Evolutionary conservation across 805 yeast species (phyloP).

Genomic region (Myxozyma mucilagina): DNA sequence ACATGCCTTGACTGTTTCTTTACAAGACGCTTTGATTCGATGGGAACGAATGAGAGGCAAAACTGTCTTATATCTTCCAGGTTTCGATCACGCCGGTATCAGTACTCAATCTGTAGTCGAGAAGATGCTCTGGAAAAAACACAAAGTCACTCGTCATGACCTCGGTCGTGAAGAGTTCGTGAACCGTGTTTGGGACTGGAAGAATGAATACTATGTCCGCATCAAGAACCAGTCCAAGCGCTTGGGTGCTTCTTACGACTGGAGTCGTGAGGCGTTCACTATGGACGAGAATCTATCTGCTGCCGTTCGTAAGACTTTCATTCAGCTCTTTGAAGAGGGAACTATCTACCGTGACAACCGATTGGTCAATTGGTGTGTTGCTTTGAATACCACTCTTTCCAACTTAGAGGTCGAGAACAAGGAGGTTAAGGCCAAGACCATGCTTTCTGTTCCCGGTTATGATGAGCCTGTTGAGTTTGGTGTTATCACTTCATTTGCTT

Average conservation of each 20-base stretch:
- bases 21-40: constrained; percentile 91
- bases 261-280: constrained; percentile 94
- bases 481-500: constrained; percentile 92
- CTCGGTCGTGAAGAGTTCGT: constrained; percentile 88
- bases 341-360: constrained; percentile 90
- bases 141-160: constrained; percentile 90
- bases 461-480: constrained; percentile 87
- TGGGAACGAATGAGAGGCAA: constrained; percentile 97
- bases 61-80: constrained; percentile 89
- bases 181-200: constrained; percentile 96
- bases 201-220: constrained; percentile 83
- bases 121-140: constrained; percentile 87
- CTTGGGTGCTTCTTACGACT: constrained; percentile 96
- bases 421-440: constrained; percentile 78
- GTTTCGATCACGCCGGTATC: constrained; percentile 99
- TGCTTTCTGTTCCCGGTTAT: constrained; percentile 84
- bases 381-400: constrained; percentile 90
- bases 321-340: constrained; percentile 89
- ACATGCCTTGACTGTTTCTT: constrained; percentile 92
- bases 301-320: constrained; percentile 89
- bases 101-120: constrained; percentile 98
- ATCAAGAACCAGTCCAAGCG: constrained; percentile 81
- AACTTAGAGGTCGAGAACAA: constrained; percentile 95
- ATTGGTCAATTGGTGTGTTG: constrained; percentile 94
- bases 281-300: constrained; percentile 72